Evolutionary conservation across 805 yeast genomes (phyloP), one percentile per base, ranked within the genome.

Genomic region (Brettanomyces naardenensis): DNA sequence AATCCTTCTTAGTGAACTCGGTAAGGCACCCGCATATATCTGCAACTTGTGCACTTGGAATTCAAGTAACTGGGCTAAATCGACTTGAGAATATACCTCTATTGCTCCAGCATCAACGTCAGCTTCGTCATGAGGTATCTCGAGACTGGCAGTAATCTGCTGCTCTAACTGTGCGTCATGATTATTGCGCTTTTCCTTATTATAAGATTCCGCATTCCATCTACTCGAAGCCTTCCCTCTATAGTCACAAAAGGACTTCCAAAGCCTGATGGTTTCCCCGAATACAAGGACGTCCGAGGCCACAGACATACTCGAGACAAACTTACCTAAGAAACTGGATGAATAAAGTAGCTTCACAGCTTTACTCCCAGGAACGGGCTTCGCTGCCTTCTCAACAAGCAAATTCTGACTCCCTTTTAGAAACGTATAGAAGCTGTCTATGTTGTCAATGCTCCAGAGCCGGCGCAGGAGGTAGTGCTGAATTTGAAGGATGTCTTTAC

Each of bases 31-130:
- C 1, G 82, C 78, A 44, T 60, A 66, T 1, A 65, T 54, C 45
- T 78, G 82, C 18, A 78, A 50, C 5, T 71, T 55, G 19, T 63
- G 61, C 3, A 79, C 71, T 43, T 79, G 84, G 31, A 68, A 65
- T 30, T 72, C 71, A 17, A 79, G 54, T 36, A 78, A 52, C 11
- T 61, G 59, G 7, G 70, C 63, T 11, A 78, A 46, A 48, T 75
- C 82, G 28, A 65, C 63, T 37, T 71, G 72, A 1, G 83, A 71
- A 1, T 42, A 44, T 3, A 43, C 37, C 7, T 20, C 9, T 6
- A 33, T 22, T 14, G 20, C 20, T 4, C 20, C 18, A 3, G 13
- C 19, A 10, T 33, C 31, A 9, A 14, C 6, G 7, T 11, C 23
- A 14, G 25, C 9, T 11, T 7, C 27, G n/a, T n/a, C n/a, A n/a